phyloP scores from a whole-genome alignment of 257 asterid genomes.

The Parsonsia alboflavescens region DNA sequence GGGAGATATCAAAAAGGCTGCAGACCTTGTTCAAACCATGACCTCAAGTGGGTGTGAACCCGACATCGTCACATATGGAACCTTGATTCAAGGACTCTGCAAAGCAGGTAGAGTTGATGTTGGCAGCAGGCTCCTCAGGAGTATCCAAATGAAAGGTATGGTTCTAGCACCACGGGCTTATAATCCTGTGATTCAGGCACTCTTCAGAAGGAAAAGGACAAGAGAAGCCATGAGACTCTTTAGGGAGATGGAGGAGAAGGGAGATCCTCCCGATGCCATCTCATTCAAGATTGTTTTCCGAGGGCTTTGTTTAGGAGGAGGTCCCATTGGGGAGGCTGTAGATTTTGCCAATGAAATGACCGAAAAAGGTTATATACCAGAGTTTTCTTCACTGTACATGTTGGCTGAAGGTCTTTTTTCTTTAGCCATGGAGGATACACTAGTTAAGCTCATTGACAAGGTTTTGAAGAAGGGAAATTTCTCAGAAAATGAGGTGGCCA shows the following conservation, averaged over 20 bases:
- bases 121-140: slow-evolving; percentile 66
- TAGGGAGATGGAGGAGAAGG: slow-evolving; percentile 86
- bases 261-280: slow-evolving; percentile 74
- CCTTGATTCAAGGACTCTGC: slow-evolving; percentile 78
- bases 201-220: slow-evolving; percentile 48
- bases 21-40: slow-evolving; percentile 81
- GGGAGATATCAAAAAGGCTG: slow-evolving; percentile 84
- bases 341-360: slow-evolving; percentile 75
- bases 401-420: slow-evolving; percentile 86
- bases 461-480: slow-evolving; percentile 54
- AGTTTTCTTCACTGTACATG: slow-evolving; percentile 58
- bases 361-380: slow-evolving; percentile 64
- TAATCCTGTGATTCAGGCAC: slow-evolving; percentile 77
- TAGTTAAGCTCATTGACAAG: slow-evolving; percentile 50
- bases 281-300: slow-evolving; percentile 64
- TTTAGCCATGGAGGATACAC: slow-evolving; percentile 69
- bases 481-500: slow-evolving; percentile 52
- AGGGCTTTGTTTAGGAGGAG: slow-evolving; percentile 86
- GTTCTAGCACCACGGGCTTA: slow-evolving; percentile 69
- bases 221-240: slow-evolving; percentile 73
- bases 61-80: slow-evolving; percentile 75
- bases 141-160: slow-evolving; percentile 83
- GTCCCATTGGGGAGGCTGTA: slow-evolving; percentile 84
- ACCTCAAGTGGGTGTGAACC: slow-evolving; percentile 78
- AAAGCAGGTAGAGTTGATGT: slow-evolving; percentile 67